Evolutionary conservation across 257 asterid species (phyloP), one percentile per base, ranked within the genome.

Genomic region (Solanum ossicruentum): DNA sequence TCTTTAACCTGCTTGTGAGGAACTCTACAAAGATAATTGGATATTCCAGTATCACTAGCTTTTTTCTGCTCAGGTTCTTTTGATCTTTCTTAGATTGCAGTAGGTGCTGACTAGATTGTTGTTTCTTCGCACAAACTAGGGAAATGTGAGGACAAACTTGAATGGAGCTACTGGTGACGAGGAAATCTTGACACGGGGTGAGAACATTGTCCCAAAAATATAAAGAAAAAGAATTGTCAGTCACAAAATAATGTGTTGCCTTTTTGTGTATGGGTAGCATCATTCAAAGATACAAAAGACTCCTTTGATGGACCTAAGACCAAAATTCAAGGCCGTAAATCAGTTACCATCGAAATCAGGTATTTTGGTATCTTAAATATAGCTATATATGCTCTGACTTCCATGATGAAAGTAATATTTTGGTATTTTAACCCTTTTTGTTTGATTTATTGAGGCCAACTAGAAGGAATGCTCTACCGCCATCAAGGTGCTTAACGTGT

Each of bases 391-490:
- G 82, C 63, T 77, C 60, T 23, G 61, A 26, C 26, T 51, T 77
- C 82, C 36, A 47, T 47, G 60, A n/a, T 73, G 39, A 21, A 21
- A 66, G 85, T 66, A 80, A 63, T 41, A 56, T 45, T 75, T 12
- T 75, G 23, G 21, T 49, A 70, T 72, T 77, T 84, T 71, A 85
- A 28, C 52, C 55, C 83, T 10, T 36, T 85, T 65, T 77, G 85
- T 87, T 87, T 82, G 83, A 77, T 84, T 84, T 85, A 51, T 89
- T 26, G 93, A 92, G 97, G 94, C 88, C 89, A 84, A 86, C 92
- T 85, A 88, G 82, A 82, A 81, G 85, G 84, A 85, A 86, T 85
- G 93, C 89, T 82, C 90, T 89, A 83, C 91, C 88, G 88, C 88
- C 86, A 63, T 86, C 91, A 88, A 92, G 96, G 98, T 93, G 84